A percentile compares a stretch with the other conserved stretches of the same genome.
Conservation (phyloP, 2,329 filamentous ascomycete species). For the Immersiporthe knoxdaviesiana region DNA sequence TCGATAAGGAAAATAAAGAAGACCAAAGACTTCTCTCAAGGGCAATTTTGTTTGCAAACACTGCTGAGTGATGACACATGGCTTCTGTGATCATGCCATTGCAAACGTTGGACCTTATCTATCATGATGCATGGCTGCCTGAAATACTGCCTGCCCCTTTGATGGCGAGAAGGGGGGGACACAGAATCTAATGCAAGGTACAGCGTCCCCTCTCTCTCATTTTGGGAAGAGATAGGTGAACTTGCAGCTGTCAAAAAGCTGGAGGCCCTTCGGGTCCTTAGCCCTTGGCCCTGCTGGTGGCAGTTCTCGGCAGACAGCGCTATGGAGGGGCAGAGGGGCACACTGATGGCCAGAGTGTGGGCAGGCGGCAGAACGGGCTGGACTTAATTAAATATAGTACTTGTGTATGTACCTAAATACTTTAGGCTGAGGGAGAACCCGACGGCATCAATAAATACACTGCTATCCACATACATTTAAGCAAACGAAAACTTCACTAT, state of each 20-base stretch:
- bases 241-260: constrained; percentile 23
- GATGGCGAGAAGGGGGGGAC: constrained; percentile 17
- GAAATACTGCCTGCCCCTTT: not conserved
- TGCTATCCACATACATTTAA: not conserved
- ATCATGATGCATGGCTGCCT: not conserved
- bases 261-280: constrained; percentile 2
- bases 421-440: not conserved
- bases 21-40: too few species aligned
- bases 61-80: not conserved
- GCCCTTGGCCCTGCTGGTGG: constrained; percentile 12
- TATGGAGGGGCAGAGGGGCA: not conserved
- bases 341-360: not conserved
- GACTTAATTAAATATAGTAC: too few species aligned
- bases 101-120: not conserved
- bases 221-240: constrained; percentile 20
- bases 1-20: not conserved
- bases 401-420: not conserved
- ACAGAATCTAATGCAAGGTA: constrained; percentile 28
- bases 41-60: not conserved
- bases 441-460: not conserved
- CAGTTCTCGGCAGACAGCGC: constrained; percentile 1
- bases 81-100: not conserved
- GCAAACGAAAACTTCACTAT: not conserved
- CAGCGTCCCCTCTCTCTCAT: constrained; percentile 17
- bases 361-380: not conserved